Evolutionary conservation across 352 stramenopile species (phyloP).

Genomic region (Globisporangium lucens): DNA sequence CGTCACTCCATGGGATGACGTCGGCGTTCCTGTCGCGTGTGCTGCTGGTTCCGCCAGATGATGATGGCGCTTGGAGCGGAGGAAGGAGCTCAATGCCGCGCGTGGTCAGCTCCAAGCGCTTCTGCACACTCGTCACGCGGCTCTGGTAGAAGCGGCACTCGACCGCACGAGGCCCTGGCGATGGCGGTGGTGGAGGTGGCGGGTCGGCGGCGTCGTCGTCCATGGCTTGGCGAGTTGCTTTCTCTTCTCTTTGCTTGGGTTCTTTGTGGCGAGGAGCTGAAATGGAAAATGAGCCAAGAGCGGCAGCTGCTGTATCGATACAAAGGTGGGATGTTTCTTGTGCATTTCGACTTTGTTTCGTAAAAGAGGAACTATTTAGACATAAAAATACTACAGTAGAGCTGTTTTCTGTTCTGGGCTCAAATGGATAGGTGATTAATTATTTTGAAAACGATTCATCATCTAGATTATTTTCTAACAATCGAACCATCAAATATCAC

Average conservation of each 20-base stretch:
- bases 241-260: background rate
- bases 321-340: background rate
- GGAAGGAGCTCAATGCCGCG: conserved; percentile 13
- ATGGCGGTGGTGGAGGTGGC: background rate
- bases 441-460: background rate
- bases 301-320: background rate
- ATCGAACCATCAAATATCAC: background rate
- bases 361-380: background rate
- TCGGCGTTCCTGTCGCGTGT: conserved; percentile 7
- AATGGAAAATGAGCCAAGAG: conserved; percentile 3
- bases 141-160: conserved; percentile 19
- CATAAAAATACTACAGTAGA: background rate
- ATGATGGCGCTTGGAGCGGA: background rate
- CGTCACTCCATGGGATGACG: conserved; percentile 13
- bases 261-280: background rate
- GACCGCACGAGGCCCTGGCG: background rate
- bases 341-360: background rate
- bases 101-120: conserved; percentile 8
- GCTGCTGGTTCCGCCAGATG: background rate
- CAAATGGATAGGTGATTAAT: background rate
- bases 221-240: background rate
- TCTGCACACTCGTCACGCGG: conserved; percentile 7
- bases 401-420: background rate
- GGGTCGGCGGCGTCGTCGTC: background rate
- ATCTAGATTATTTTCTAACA: background rate